A percentile compares a stretch with the other conserved stretches of the same genome.
Evolutionary conservation across 169 alveolate genomes (phyloP).

Genomic region (Plasmodium gallinaceum): DNA sequence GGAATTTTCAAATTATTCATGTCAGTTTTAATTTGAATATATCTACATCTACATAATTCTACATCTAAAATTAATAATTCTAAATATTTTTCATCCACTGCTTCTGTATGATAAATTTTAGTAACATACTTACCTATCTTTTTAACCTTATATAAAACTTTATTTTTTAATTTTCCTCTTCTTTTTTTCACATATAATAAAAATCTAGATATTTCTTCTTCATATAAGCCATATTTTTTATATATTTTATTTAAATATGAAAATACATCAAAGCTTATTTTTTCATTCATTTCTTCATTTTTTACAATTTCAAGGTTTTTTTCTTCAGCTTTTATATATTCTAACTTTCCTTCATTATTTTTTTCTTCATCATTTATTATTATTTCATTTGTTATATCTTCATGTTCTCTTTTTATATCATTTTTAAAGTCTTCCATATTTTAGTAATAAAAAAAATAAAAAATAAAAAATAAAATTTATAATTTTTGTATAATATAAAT

Average conservation of each 20-base stretch:
- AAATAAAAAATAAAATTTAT: too few species aligned
- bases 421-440: background rate
- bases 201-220: slow-evolving; percentile 33
- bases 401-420: background rate
- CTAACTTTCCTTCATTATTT: background rate
- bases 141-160: slow-evolving; percentile 30
- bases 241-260: slow-evolving; percentile 33
- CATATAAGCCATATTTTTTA: slow-evolving; percentile 42
- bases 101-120: slow-evolving; percentile 31
- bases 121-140: slow-evolving; percentile 41
- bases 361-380: background rate
- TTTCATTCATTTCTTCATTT: slow-evolving; percentile 4
- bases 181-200: slow-evolving; percentile 28
- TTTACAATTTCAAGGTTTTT: background rate
- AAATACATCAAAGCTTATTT: slow-evolving; percentile 32
- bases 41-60: slow-evolving; percentile 59
- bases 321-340: background rate
- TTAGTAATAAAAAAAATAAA: too few species aligned
- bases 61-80: slow-evolving; percentile 66
- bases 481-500: too few species aligned
- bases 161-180: slow-evolving; percentile 35
- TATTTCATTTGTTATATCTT: background rate
- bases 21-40: slow-evolving; percentile 55
- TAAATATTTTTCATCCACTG: slow-evolving; percentile 25
- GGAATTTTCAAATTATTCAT: slow-evolving; percentile 54